Percentiles rank a stretch among this genome's conserved stretches.
Evolutionary conservation across 257 asterid species (phyloP).

Genomic region (Paulownia fortunei): DNA sequence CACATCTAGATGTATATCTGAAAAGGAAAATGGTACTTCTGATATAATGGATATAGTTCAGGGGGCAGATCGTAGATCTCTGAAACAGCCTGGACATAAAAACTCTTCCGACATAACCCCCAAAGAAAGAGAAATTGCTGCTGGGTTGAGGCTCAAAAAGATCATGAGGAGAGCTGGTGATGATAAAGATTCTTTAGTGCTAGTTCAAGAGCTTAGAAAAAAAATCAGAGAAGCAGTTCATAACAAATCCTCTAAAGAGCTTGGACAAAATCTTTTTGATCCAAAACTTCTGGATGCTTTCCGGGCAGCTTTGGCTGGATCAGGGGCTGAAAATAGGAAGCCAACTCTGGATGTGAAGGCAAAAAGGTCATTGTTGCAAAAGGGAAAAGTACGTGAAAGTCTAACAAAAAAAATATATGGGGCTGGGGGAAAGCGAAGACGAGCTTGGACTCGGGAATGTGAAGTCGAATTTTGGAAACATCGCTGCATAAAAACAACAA

Average conservation of each 20-base stretch:
- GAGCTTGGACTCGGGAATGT: constrained; percentile 96
- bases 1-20: constrained; percentile 38
- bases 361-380: constrained; percentile 77
- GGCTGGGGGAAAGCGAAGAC: constrained; percentile 77
- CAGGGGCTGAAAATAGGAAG: constrained; percentile 66
- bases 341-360: constrained; percentile 71
- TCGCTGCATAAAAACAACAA: constrained; percentile 72
- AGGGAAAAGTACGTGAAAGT: constrained; percentile 95
- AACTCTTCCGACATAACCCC: constrained; percentile 39
- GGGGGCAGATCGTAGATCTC: constrained; percentile 59
- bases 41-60: constrained; percentile 79
- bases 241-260: constrained; percentile 70
- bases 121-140: constrained; percentile 59
- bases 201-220: constrained; percentile 80
- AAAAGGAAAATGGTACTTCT: constrained; percentile 42
- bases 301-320: constrained; percentile 85
- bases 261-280: constrained; percentile 70
- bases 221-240: constrained; percentile 90
- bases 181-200: constrained; percentile 65
- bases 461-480: constrained; percentile 98
- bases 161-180: constrained; percentile 81
- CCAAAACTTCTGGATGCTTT: constrained; percentile 94
- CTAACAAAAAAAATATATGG: constrained; percentile 93
- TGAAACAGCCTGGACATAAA: constrained; percentile 44
- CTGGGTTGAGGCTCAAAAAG: constrained; percentile 90